A percentile compares a stretch with the other conserved stretches of the same genome.
Evolutionary conservation across 2,329 filamentous ascomycete species (phyloP).

Genomic region (Ascochyta rabiei): DNA sequence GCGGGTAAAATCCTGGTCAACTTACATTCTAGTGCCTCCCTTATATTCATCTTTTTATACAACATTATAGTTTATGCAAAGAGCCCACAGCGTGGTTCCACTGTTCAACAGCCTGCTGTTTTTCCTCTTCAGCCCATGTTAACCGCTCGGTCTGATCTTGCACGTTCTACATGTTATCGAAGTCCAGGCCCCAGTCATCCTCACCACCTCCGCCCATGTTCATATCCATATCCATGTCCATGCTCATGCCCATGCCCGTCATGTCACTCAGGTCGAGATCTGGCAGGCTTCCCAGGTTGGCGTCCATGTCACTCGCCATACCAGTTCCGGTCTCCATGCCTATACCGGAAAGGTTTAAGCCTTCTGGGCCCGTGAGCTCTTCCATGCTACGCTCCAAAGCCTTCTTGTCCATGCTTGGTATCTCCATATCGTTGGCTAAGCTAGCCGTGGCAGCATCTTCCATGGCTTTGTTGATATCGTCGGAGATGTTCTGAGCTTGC

Average conservation of each 20-base stretch:
- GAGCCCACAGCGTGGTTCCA: not conserved
- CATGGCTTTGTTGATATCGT: constrained; percentile 44
- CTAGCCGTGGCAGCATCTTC: constrained; percentile 44
- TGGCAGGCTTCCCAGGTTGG: constrained; percentile 33
- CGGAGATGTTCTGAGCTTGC: constrained; percentile 33
- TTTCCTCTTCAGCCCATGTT: not conserved
- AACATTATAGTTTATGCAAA: not conserved
- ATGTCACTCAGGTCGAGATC: constrained; percentile 39
- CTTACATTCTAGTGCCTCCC: not conserved
- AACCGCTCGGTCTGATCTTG: not conserved
- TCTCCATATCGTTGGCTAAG: constrained; percentile 40
- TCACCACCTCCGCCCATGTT: constrained; percentile 38
- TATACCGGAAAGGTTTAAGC: constrained; percentile 39
- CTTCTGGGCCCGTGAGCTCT: constrained; percentile 34
- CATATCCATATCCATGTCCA: constrained; percentile 37
- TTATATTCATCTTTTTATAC: not conserved
- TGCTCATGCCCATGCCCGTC: constrained; percentile 41
- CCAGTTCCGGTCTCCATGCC: constrained; percentile 35
- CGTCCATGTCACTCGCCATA: constrained; percentile 28
- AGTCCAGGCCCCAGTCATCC: constrained; percentile 51
- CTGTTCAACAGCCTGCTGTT: not conserved
- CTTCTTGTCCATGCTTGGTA: constrained; percentile 41
- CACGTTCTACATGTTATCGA: constrained; percentile 45
- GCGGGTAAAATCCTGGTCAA: not conserved
- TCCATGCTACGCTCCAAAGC: constrained; percentile 42